A percentile compares a stretch with the other conserved stretches of the same genome.
Conservation (phyloP, 2,329 filamentous ascomycete genomes). For the Sarocladium kiliense region DNA sequence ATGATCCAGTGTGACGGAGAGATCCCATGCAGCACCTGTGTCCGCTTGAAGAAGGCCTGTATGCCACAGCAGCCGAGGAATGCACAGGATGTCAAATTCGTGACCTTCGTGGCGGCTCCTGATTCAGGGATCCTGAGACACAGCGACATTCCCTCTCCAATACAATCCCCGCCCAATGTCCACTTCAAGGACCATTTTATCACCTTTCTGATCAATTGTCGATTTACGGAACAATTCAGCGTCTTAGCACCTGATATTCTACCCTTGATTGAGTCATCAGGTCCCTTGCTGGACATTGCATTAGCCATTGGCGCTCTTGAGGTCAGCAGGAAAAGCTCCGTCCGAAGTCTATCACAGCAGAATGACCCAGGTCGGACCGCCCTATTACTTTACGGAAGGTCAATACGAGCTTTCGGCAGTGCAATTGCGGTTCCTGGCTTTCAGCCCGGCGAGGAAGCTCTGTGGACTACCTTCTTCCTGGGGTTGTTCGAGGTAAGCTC, state of each 20-base stretch:
- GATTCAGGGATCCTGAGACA: no score
- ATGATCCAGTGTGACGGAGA: slow-evolving; percentile 18
- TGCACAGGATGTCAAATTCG: slow-evolving; percentile 13
- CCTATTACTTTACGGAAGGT: slow-evolving; percentile 17
- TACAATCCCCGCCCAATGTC: neutral
- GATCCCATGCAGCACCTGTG: slow-evolving; percentile 20
- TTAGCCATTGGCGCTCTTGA: slow-evolving; percentile 22
- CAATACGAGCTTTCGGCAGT: slow-evolving; percentile 16
- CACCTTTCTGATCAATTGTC: slow-evolving; percentile 14
- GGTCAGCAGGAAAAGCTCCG: slow-evolving; percentile 14
- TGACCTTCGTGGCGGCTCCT: neutral
- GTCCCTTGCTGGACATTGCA: slow-evolving; percentile 14
- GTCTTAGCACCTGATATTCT: slow-evolving; percentile 11
- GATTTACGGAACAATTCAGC: slow-evolving; percentile 16
- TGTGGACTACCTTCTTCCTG: slow-evolving; percentile 22
- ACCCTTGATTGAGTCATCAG: slow-evolving; percentile 14
- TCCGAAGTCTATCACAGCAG: neutral
- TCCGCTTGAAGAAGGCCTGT: slow-evolving; percentile 19
- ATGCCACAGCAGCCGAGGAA: neutral
- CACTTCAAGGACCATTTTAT: slow-evolving; percentile 15
- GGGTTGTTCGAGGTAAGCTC: slow-evolving; percentile 21
- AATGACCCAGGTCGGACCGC: neutral
- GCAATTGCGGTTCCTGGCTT: neutral
- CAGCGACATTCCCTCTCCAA: neutral
- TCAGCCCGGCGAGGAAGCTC: slow-evolving; percentile 10